Conservation (phyloP, 345 rosid genomes). For the Acer yangbiense region DNA sequence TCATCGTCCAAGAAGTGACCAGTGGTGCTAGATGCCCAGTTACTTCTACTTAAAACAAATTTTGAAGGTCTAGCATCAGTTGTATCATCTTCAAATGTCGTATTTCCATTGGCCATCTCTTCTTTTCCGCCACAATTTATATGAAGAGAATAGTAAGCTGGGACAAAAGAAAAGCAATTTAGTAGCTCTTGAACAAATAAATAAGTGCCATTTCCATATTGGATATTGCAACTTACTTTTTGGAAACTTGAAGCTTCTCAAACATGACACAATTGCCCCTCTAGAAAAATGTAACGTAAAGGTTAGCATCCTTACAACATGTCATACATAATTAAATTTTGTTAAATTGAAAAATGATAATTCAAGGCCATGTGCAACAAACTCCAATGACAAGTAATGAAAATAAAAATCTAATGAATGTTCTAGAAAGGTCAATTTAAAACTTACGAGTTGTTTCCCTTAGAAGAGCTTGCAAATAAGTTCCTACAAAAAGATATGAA, state of each 20-base stretch:
- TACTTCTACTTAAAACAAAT: slow-evolving; percentile 6
- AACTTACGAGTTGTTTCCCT: slow-evolving; percentile 29
- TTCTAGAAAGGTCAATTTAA: neutral
- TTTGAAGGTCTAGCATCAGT: slow-evolving; percentile 30
- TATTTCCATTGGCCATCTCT: slow-evolving; percentile 5
- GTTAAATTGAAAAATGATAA: neutral
- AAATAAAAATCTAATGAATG: neutral
- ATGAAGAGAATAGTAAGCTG: slow-evolving; percentile 33
- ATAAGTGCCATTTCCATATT: neutral
- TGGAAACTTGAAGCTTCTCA: slow-evolving; percentile 20
- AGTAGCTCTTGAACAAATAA: neutral
- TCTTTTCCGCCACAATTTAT: slow-evolving; percentile 49
- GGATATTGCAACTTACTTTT: slow-evolving; percentile 27
- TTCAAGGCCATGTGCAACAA: neutral
- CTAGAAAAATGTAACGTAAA: neutral
- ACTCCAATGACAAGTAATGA: neutral
- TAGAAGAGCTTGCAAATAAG: slow-evolving; percentile 40
- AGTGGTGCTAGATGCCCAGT: slow-evolving; percentile 58
- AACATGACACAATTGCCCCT: slow-evolving; percentile 25
- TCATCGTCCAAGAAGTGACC: slow-evolving; percentile 47
- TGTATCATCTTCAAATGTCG: slow-evolving; percentile 33
- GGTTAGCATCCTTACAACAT: neutral
- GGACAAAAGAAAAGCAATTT: neutral
- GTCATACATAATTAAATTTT: neutral
- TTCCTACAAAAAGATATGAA: slow-evolving; percentile 30